Evolutionary conservation across 495 filamentous ascomycete species (phyloP), one percentile per base, ranked within the genome.

Genomic region (Penicillium lividum): DNA sequence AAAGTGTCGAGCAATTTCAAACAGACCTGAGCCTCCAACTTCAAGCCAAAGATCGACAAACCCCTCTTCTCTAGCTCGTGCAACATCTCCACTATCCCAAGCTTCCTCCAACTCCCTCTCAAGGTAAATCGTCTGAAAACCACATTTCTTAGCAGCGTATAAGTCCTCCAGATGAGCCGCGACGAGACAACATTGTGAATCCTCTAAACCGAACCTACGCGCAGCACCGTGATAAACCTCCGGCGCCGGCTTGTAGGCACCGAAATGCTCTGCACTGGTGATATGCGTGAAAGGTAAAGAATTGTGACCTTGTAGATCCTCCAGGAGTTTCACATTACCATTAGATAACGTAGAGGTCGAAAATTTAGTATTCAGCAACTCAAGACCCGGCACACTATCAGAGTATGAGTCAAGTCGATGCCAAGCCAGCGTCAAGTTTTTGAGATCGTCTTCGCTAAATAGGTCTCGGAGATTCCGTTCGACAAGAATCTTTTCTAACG

Each of bases 91-190:
- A 53, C 46, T 56, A 56, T 56, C 40, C 85, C 83, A 87, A 28
- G 72, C 73, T 72, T 89, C 86, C 70, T 91, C 88, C 34, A 62
- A 56, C 3, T 68, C 64, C 62, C 86, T 71, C 76, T 88, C 86
- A 5, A 91, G 81, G 71, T 90, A 91, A 31, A 92, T 79, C 2
- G 85, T 86, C 63, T 77, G 69, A 51, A 89, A 72, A 0, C 87
- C 88, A 53, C 72, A 74, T n/a, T 56, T 63, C 62, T 81, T 82
- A 8, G 87, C 88, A 0, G 81, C 86, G 16, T 79, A 76, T 61
- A 90, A 66, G 66, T 90, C 88, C 25, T 62, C 70, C 54, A 90
- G 69, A 71, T 92, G 88, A 38, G 87, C 83, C 18, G 89, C 87
- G 31, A 90, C 87, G 80, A 92, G 82, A 8, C 82, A 86, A 38